Conservation (phyloP, 1,284 basidiomycete genomes). For the Phylloporus sp. region DNA sequence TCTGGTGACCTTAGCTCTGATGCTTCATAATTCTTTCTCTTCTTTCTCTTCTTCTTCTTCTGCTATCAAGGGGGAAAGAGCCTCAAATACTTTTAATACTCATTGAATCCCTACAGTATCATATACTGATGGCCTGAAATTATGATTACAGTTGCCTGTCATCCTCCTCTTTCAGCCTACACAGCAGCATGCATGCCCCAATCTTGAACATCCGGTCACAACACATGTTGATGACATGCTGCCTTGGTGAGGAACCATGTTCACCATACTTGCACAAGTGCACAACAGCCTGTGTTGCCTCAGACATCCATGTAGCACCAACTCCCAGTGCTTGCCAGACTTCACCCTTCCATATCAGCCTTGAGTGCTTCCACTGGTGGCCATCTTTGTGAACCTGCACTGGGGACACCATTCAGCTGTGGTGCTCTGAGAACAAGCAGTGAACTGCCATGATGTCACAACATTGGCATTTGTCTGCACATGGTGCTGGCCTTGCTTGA, state of each 20-base stretch:
- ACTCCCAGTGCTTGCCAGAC: background rate
- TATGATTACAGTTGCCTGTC: too few species aligned
- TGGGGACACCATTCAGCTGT: background rate
- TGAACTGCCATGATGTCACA: conserved; percentile 3
- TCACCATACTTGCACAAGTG: background rate
- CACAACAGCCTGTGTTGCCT: background rate
- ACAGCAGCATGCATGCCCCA: background rate
- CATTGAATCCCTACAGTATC: too few species aligned
- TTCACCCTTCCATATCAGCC: background rate
- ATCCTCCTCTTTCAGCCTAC: background rate
- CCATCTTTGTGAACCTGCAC: background rate
- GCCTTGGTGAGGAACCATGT: background rate
- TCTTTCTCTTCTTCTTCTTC: background rate
- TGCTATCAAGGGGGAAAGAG: too few species aligned
- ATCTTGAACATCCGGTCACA: background rate
- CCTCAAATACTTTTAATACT: too few species aligned
- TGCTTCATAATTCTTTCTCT: too few species aligned
- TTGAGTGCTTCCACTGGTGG: background rate
- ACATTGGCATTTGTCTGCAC: background rate
- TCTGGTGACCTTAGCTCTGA: too few species aligned
- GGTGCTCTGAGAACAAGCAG: background rate
- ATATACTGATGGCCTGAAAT: too few species aligned
- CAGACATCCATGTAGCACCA: conserved; percentile 3
- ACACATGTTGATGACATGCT: background rate
- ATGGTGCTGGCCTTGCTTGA: conserved; percentile 1